Percentiles rank a stretch among this genome's conserved stretches.
Evolutionary conservation across 345 rosid species (phyloP).

Genomic region (Rhizophora mangle): DNA sequence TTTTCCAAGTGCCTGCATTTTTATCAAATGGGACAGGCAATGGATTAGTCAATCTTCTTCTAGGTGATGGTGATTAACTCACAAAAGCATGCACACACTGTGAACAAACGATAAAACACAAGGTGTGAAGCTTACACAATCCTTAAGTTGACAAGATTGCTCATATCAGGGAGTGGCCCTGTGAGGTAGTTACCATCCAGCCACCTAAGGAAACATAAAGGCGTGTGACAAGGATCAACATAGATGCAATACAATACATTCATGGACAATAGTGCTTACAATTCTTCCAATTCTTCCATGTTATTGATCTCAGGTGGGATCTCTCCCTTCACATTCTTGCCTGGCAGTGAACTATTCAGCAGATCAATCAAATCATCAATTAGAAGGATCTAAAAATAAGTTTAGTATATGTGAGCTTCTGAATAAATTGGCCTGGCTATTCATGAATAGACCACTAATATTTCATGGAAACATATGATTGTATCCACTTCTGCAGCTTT

Average conservation of each 20-base stretch:
- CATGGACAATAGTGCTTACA: slow-evolving; percentile 50
- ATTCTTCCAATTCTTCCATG: slow-evolving; percentile 66
- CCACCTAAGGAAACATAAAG: slow-evolving; percentile 57
- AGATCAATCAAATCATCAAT: slow-evolving; percentile 17
- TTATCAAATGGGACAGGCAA: slow-evolving; percentile 14
- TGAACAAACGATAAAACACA: slow-evolving; percentile 3
- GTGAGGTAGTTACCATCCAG: slow-evolving; percentile 65
- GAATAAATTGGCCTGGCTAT: not conserved
- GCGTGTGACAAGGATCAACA: not conserved
- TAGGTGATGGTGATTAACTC: not conserved
- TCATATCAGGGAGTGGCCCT: slow-evolving; percentile 76
- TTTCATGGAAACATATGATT: not conserved
- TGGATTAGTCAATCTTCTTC: slow-evolving; percentile 13
- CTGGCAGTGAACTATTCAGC: slow-evolving; percentile 61
- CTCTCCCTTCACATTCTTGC: slow-evolving; percentile 60
- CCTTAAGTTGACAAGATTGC: slow-evolving; percentile 62
- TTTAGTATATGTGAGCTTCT: not conserved
- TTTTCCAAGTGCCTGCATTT: slow-evolving; percentile 85
- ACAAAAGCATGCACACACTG: not conserved
- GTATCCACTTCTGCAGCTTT: not conserved
- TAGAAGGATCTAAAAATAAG: not conserved
- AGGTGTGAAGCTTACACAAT: slow-evolving; percentile 59
- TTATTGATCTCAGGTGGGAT: slow-evolving; percentile 58
- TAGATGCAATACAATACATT: not conserved
- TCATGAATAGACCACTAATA: not conserved